Percentiles rank a stretch among this genome's conserved stretches.
phyloP scores from a whole-genome alignment of 768 basidiomycete species.

The Lactarius deliciosus region DNA sequence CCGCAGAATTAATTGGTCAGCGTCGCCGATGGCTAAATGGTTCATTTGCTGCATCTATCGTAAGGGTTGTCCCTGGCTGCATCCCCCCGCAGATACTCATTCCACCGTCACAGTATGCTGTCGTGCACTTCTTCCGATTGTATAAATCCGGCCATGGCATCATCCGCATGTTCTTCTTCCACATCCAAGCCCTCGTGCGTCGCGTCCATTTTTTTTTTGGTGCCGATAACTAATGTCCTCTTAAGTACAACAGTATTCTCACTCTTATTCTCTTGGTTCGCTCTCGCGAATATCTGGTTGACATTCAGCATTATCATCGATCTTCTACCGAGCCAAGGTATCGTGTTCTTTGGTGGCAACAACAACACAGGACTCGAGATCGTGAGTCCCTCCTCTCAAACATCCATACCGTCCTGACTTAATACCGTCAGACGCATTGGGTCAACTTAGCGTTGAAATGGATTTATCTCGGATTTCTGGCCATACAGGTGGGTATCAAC shows the following conservation, averaged over 20 bases:
- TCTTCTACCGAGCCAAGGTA: conserved; percentile 57
- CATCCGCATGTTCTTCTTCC: conserved; percentile 95
- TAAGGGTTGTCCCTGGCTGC: conserved; percentile 41
- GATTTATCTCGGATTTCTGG: conserved; percentile 84
- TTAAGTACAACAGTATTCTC: conserved; percentile 82
- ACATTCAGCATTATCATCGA: conserved; percentile 97
- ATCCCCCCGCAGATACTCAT: not conserved
- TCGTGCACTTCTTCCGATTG: conserved; percentile 90
- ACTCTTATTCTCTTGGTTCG: conserved; percentile 91
- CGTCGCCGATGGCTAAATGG: conserved; percentile 97
- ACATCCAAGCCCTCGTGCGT: conserved; percentile 85
- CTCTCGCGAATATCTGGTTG: conserved; percentile 88
- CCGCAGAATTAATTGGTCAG: conserved; percentile 90
- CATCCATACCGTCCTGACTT: not conserved
- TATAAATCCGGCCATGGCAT: conserved; percentile 86
- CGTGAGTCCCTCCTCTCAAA: conserved; percentile 45
- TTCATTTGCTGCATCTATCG: conserved; percentile 89
- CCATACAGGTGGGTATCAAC: conserved; percentile 54
- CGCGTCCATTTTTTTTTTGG: not conserved
- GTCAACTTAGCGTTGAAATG: conserved; percentile 80
- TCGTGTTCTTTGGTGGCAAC: conserved; percentile 69
- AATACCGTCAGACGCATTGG: conserved; percentile 72
- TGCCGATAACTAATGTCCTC: conserved; percentile 11
- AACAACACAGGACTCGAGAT: conserved; percentile 38
- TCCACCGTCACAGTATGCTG: conserved; percentile 59